A percentile compares a stretch with the other conserved stretches of the same genome.
These are phyloP conservation scores for Eremomyces bilateralis DNA, from an alignment of 495 filamentous ascomycete species.

Conservation along the genomic window DNA sequence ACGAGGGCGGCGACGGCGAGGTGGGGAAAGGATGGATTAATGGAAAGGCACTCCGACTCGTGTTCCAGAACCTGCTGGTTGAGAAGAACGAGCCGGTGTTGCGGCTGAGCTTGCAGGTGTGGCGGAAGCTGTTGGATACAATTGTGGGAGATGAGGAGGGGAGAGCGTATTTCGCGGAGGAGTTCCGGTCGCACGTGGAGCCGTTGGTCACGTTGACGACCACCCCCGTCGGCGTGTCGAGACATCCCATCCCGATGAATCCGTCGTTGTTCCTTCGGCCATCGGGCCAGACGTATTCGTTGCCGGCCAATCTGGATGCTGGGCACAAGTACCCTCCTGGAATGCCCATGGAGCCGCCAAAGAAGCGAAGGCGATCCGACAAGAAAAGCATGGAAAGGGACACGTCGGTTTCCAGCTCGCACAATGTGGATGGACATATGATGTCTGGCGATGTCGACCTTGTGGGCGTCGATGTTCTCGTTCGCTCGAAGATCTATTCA, in stretches of 20 bases:
- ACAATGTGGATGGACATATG: conserved; percentile 96
- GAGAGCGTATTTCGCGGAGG: conserved; percentile 33
- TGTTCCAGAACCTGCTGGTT: conserved; percentile 88
- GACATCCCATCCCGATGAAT: conserved; percentile 80
- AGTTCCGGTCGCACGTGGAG: conserved; percentile 49
- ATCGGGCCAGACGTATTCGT: conserved; percentile 46
- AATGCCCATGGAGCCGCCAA: conserved; percentile 25
- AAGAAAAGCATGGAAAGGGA: conserved; percentile 42
- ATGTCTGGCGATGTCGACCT: conserved; percentile 90
- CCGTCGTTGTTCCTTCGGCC: conserved; percentile 73
- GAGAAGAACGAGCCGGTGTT: conserved; percentile 68
- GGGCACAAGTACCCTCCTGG: too few relatives aligned
- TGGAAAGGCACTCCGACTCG: conserved; percentile 65
- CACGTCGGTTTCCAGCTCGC: conserved; percentile 30
- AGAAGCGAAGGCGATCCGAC: conserved; percentile 62
- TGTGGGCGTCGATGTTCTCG: conserved; percentile 67
- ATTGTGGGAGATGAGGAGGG: conserved; percentile 37
- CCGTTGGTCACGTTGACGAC: conserved; percentile 59
- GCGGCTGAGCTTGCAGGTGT: conserved; percentile 64
- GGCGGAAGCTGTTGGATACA: conserved; percentile 51
- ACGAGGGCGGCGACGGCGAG: too few relatives aligned
- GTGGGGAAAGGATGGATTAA: conserved; percentile 81
- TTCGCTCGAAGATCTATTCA: conserved; percentile 72
- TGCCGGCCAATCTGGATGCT: background rate
- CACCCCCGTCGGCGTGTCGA: conserved; percentile 75